Percentiles rank a stretch among this genome's conserved stretches.
phyloP scores from a whole-genome alignment of 768 basidiomycete genomes.

The Exidia glandulosa region DNA sequence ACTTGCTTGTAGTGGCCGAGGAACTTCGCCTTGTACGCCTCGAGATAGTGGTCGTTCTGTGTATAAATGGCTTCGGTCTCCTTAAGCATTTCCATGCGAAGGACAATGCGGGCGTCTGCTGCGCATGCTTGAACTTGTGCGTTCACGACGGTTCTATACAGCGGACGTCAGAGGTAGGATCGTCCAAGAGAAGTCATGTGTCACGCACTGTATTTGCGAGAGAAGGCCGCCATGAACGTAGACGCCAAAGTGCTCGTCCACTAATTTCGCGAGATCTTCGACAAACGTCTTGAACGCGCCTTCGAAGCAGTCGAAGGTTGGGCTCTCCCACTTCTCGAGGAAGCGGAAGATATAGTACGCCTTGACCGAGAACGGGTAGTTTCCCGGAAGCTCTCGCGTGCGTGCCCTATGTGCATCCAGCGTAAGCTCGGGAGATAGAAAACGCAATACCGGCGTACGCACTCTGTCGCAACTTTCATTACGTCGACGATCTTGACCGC shows the following conservation, averaged over 20 bases:
- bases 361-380: constrained; percentile 50
- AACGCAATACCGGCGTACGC: background rate
- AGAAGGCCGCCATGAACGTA: constrained; percentile 44
- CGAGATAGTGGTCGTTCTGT: constrained; percentile 39
- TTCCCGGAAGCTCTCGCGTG: constrained; percentile 59
- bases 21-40: constrained; percentile 39
- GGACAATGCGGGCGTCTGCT: constrained; percentile 28
- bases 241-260: constrained; percentile 36
- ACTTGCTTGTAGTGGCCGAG: constrained; percentile 24
- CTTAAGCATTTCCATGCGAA: background rate
- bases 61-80: constrained; percentile 20
- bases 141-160: constrained; percentile 29
- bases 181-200: background rate
- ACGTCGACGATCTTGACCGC: background rate
- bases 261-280: constrained; percentile 30
- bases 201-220: constrained; percentile 34
- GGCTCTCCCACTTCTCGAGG: constrained; percentile 37
- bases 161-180: background rate
- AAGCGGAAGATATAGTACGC: constrained; percentile 35
- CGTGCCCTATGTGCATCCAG: constrained; percentile 35
- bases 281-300: constrained; percentile 26
- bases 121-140: constrained; percentile 29
- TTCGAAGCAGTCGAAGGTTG: constrained; percentile 36
- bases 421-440: background rate
- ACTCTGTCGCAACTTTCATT: background rate